Conservation (phyloP, 495 filamentous ascomycete genomes). For the Penicillium soppii region DNA sequence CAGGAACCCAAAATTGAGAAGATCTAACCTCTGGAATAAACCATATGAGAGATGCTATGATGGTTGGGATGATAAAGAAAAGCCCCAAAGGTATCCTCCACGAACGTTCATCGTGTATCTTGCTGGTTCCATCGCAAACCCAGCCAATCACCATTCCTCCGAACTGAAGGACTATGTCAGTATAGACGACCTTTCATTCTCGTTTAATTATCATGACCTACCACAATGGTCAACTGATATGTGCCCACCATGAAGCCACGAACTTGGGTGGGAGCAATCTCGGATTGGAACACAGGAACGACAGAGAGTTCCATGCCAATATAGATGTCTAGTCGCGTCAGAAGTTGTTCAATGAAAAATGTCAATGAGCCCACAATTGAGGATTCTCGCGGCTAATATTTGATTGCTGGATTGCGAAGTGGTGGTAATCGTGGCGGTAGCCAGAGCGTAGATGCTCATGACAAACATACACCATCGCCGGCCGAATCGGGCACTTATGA, state of each 20-base stretch:
- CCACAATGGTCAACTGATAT: constrained; percentile 25
- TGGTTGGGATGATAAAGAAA: constrained; percentile 26
- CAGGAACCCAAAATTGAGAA: background rate
- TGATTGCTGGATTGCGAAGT: constrained; percentile 29
- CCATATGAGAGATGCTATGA: constrained; percentile 27
- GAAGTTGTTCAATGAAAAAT: background rate
- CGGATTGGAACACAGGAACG: constrained; percentile 28
- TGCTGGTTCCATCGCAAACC: constrained; percentile 28
- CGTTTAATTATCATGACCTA: no score
- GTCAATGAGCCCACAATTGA: constrained; percentile 22
- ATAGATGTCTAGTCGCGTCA: constrained; percentile 11
- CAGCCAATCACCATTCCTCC: constrained; percentile 31
- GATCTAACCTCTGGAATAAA: constrained; percentile 24
- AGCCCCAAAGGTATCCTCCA: constrained; percentile 34
- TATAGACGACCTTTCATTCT: background rate
- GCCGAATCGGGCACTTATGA: constrained; percentile 30
- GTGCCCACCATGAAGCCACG: constrained; percentile 33
- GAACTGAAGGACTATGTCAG: background rate
- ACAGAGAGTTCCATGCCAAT: constrained; percentile 39
- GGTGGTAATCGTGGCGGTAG: constrained; percentile 30
- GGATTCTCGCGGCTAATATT: constrained; percentile 29
- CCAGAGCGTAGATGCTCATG: constrained; percentile 35
- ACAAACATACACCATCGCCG: constrained; percentile 33
- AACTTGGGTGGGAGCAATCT: constrained; percentile 32
- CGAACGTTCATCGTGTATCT: constrained; percentile 21